Conservation (phyloP, 2,329 filamentous ascomycete species). For the Aureobasidium sp. region DNA sequence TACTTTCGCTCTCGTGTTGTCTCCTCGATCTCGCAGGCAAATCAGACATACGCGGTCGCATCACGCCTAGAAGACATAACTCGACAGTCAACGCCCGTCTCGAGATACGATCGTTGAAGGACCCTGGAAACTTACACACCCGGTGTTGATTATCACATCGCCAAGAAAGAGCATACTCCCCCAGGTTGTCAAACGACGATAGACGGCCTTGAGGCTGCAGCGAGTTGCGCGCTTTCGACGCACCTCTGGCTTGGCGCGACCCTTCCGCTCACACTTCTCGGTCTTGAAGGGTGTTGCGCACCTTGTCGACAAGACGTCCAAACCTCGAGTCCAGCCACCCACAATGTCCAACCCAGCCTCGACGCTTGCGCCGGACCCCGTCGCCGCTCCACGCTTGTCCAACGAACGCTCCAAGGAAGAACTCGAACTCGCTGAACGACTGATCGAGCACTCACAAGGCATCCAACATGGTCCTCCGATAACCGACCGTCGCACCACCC, state of each 20-base stretch:
- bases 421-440: conserved; percentile 40
- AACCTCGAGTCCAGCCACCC: background rate
- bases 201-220: background rate
- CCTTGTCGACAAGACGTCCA: background rate
- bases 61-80: background rate
- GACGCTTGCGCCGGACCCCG: background rate
- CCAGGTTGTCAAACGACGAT: background rate
- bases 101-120: background rate
- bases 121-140: background rate
- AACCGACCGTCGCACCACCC: conserved; percentile 10
- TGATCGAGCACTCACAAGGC: conserved; percentile 38
- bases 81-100: background rate
- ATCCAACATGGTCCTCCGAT: conserved; percentile 16
- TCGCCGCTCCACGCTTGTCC: conserved; percentile 19
- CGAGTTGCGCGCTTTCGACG: background rate
- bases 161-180: conserved; percentile 2
- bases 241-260: background rate
- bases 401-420: conserved; percentile 40
- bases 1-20: background rate
- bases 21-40: background rate
- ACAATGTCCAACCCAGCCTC: conserved; percentile 2
- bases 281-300: background rate
- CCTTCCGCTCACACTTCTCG: background rate
- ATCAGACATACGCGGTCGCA: background rate
- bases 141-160: background rate